These are phyloP conservation scores for Dissoconium aciculare DNA, from an alignment of 2,329 filamentous ascomycete species.

Conservation along the genomic window DNA sequence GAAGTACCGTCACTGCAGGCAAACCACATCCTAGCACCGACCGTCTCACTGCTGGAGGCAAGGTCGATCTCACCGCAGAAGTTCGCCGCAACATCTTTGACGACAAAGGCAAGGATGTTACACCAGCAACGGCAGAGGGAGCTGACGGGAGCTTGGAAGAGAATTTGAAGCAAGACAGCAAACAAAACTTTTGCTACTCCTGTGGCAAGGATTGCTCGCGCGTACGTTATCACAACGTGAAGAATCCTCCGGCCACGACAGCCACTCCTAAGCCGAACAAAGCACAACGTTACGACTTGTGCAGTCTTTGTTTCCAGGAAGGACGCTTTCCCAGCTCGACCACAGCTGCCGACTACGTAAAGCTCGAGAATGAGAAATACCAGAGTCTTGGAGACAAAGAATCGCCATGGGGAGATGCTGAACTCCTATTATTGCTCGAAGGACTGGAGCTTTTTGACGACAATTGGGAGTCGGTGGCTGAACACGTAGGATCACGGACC, in stretches of 20 bases:
- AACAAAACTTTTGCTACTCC: conserved; percentile 66
- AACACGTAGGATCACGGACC: conserved; percentile 80
- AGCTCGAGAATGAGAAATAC: conserved; percentile 78
- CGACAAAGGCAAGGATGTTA: conserved; percentile 71
- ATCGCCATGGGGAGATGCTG: conserved; percentile 78
- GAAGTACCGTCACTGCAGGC: conserved; percentile 46
- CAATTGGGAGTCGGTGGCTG: conserved; percentile 85
- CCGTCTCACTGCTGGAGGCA: conserved; percentile 50
- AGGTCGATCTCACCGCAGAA: conserved; percentile 78
- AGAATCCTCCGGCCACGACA: conserved; percentile 35
- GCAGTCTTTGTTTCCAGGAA: conserved; percentile 79
- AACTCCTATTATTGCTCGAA: conserved; percentile 78
- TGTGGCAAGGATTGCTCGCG: conserved; percentile 82
- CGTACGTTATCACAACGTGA: conserved; percentile 55
- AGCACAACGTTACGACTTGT: conserved; percentile 68
- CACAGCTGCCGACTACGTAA: conserved; percentile 65
- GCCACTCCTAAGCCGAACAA: conserved; percentile 38
- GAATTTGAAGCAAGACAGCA: conserved; percentile 46
- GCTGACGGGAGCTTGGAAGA: conserved; percentile 41
- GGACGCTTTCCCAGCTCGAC: conserved; percentile 69
- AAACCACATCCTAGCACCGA: conserved; percentile 56
- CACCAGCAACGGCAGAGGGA: conserved; percentile 37
- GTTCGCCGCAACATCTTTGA: conserved; percentile 94
- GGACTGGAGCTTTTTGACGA: conserved; percentile 87
- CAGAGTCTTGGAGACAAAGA: conserved; percentile 66